These are phyloP conservation scores for Saururus chinensis DNA, from an alignment of 164 flowering plant species.

Conservation along the genomic window DNA sequence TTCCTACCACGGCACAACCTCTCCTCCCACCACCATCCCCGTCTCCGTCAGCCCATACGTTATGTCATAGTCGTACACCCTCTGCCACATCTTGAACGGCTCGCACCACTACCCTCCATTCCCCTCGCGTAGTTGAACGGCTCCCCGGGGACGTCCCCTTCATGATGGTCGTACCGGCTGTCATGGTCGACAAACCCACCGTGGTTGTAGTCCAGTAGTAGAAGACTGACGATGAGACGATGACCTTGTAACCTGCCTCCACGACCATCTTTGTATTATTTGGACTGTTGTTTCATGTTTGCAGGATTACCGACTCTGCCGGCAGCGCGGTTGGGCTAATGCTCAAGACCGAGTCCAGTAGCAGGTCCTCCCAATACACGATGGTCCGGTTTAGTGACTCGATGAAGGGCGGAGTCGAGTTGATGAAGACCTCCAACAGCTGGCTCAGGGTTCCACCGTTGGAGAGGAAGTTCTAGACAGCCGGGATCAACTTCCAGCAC, in stretches of 20 bases:
- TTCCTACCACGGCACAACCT: conserved; percentile 94
- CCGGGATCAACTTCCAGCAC: conserved; percentile 71
- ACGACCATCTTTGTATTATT: conserved; percentile 56
- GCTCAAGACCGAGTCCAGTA: conserved; percentile 18
- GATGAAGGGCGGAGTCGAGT: no score
- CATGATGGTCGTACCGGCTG: conserved; percentile 38
- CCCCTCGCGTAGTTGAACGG: conserved; percentile 22
- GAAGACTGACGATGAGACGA: conserved; percentile 76
- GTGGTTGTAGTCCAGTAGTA: conserved; percentile 96
- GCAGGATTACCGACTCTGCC: conserved; percentile 43
- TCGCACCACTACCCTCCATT: conserved; percentile 92
- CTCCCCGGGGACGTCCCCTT: no score
- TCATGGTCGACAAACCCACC: conserved; percentile 70
- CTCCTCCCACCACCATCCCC: conserved; percentile 77
- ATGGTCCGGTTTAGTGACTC: no score
- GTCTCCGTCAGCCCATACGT: conserved; percentile 61
- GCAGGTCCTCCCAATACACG: no score
- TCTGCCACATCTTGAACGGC: conserved; percentile 92
- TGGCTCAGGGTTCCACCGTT: conserved; percentile 54
- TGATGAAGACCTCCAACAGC: no score
- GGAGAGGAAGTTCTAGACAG: conserved; percentile 38
- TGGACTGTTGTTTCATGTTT: conserved; percentile 93
- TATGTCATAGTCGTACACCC: conserved; percentile 73
- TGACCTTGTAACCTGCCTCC: conserved; percentile 59
- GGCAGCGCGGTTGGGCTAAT: conserved; percentile 43